A percentile compares a stretch with the other conserved stretches of the same genome.
Conservation (phyloP, 306 rosid species). For the Malus sieversii region DNA sequence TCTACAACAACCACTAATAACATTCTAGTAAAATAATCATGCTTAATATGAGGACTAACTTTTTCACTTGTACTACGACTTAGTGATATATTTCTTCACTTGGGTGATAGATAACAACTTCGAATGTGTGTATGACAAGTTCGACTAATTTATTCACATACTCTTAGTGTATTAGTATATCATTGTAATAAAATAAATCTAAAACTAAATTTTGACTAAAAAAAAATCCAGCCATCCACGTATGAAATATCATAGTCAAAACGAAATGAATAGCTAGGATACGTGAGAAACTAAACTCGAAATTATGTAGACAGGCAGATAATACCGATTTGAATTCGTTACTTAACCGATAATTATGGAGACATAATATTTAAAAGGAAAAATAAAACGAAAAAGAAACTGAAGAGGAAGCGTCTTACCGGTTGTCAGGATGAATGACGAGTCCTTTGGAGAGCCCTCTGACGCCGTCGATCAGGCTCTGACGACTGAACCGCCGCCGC, state of each 20-base stretch:
- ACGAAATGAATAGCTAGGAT: background rate
- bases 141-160: too few relatives aligned
- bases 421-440: conserved; percentile 56
- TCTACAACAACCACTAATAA: too few relatives aligned
- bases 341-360: background rate
- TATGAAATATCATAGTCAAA: background rate
- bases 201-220: too few relatives aligned
- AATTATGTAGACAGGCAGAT: background rate
- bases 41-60: background rate
- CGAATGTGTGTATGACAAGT: too few relatives aligned
- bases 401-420: conserved; percentile 27
- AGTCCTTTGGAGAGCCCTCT: conserved; percentile 29
- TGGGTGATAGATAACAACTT: accelerated
- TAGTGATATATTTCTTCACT: too few relatives aligned
- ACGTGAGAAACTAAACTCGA: background rate
- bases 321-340: background rate
- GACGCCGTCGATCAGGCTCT: conserved; percentile 42
- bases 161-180: accelerated
- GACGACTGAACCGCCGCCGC: conserved; percentile 46
- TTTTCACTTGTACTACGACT: too few relatives aligned
- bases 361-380: background rate
- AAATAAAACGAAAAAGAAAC: background rate
- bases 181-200: too few relatives aligned
- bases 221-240: background rate
- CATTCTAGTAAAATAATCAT: background rate